phyloP scores from a whole-genome alignment of 2,329 filamentous ascomycete species.

The Claviceps quebecensis region DNA sequence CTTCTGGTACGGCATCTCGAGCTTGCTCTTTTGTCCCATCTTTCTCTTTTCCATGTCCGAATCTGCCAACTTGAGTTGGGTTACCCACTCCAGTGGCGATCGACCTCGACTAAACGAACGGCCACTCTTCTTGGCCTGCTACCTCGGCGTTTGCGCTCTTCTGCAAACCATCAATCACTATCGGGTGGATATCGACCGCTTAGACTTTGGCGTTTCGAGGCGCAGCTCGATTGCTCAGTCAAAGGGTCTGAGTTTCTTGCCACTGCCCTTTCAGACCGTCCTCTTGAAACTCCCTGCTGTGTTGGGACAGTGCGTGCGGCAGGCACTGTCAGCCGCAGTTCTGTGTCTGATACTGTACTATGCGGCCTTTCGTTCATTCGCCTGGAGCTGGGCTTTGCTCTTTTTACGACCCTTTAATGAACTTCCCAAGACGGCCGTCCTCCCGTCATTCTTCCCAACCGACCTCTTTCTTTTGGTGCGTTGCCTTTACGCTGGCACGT shows the following conservation, averaged over 20 bases:
- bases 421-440: constrained; percentile 56
- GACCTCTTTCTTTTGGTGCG: constrained; percentile 40
- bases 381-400: constrained; percentile 57
- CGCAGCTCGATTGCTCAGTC: constrained; percentile 11
- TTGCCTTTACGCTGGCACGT: constrained; percentile 45
- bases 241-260: constrained; percentile 12
- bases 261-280: constrained; percentile 22
- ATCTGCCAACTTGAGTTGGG: constrained; percentile 52
- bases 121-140: constrained; percentile 63
- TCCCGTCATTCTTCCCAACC: constrained; percentile 43
- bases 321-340: constrained; percentile 25
- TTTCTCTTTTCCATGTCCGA: constrained; percentile 59
- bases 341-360: constrained; percentile 46
- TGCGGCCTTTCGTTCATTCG: constrained; percentile 43
- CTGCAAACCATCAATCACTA: constrained; percentile 59
- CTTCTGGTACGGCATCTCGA: constrained; percentile 64
- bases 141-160: constrained; percentile 54
- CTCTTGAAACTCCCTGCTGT: constrained; percentile 25
- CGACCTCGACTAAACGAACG: constrained; percentile 72
- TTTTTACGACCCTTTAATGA: constrained; percentile 62
- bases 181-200: constrained; percentile 56
- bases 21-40: constrained; percentile 64
- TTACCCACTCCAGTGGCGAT: constrained; percentile 58
- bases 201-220: constrained; percentile 26
- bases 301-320: constrained; percentile 23